Conservation (phyloP, 2,329 filamentous ascomycete species). For the Colletotrichum sp. region DNA sequence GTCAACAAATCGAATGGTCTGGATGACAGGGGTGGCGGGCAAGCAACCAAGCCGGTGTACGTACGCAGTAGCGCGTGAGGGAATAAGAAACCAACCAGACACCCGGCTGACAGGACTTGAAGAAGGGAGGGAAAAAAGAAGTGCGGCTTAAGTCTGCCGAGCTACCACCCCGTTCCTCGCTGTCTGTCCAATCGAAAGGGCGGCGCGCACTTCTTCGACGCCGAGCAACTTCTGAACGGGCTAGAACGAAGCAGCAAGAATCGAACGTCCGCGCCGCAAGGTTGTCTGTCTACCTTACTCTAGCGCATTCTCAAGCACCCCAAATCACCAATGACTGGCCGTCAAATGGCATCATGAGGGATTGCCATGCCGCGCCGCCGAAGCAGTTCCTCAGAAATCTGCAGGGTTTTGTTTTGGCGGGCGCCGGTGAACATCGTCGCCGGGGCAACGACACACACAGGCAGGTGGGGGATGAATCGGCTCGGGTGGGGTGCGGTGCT, state of each 20-base stretch:
- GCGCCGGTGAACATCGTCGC: neutral
- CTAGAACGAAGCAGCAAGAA: neutral
- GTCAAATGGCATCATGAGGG: conserved; percentile 1
- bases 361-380: neutral
- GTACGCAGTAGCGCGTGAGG: neutral
- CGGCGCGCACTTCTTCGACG: neutral
- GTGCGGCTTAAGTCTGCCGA: neutral
- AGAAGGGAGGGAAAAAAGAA: neutral
- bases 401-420: conserved; percentile 6
- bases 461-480: neutral
- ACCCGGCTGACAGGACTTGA: neutral
- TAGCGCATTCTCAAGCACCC: neutral
- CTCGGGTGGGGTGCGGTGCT: neutral
- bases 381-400: neutral
- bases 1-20: conserved; percentile 19
- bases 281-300: neutral
- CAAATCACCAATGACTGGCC: neutral
- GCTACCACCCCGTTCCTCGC: neutral
- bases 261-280: neutral
- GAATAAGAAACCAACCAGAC: neutral
- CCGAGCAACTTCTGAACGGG: neutral
- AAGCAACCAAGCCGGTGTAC: neutral
- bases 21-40: neutral
- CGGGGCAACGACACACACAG: neutral
- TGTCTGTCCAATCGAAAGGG: neutral